Evolutionary conservation across 148 eudicot genomes (phyloP), one percentile per base, ranked within the genome.

Genomic region (Beta vulgaris): DNA sequence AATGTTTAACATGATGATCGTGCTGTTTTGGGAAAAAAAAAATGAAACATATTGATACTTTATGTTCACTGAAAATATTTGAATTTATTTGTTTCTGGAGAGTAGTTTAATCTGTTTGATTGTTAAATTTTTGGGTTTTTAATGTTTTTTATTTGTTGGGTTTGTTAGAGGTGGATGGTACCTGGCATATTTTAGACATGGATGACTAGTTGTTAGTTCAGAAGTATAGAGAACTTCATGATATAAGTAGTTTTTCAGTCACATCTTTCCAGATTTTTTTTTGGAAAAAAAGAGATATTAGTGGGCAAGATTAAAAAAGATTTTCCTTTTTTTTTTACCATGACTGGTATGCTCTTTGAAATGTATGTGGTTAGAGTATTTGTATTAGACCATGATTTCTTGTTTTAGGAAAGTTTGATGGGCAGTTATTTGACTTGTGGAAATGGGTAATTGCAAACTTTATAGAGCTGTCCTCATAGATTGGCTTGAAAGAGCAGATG

Each of bases 1-100:
- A 37, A 32, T 62, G 15, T 36, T 28, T 79, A 14, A 23, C 14
- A 28, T 80, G 76, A 75, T 80, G 79, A 63, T 80, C 62, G 7
- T 13, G 60, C 14, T 70, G 60, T 19, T 70, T 49, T 25, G 16
- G 5, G n/a, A n/a, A n/a, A n/a, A 43, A 32, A 59, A 6, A 46
- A 68, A 58, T 69, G 35, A 46, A 5, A 46, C 51, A 37, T 36
- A 73, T 28, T 55, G 42, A 21, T 42, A 21, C 58, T 59, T 54
- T 31, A 9, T 23, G 31, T 68, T 67, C 55, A 16, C 7, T 31
- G 63, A 25, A n/a, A 48, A 44, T 2, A 10, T 35, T 72, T 66
- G 69, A 36, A 32, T 77, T 31, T 58, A 15, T 64, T 55, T 48
- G 16, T 76, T 16, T 15, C 26, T 18, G 44, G 13, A 26, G 25